Conservation (phyloP, 2,329 filamentous ascomycete genomes). For the Botryotinia narcissicola region DNA sequence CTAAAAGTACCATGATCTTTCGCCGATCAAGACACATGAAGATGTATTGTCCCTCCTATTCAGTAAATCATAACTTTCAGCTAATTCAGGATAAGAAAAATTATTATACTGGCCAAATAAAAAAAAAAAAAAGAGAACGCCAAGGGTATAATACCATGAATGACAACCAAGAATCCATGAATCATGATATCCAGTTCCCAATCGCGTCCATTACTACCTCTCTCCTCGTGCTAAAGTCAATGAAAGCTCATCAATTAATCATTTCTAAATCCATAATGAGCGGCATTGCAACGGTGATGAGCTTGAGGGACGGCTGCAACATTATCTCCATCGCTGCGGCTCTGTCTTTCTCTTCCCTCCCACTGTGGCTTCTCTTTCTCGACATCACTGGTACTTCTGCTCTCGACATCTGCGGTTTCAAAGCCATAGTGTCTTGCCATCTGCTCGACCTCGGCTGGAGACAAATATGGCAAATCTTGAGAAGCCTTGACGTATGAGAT, state of each 20-base stretch:
- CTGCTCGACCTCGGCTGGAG: slow-evolving; percentile 50
- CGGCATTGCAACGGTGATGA: slow-evolving; percentile 10
- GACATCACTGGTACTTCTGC: slow-evolving; percentile 27
- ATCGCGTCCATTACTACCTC: slow-evolving; percentile 4
- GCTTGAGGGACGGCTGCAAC: background rate
- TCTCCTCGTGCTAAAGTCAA: background rate
- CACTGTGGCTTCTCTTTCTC: slow-evolving; percentile 11
- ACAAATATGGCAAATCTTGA: slow-evolving; percentile 53
- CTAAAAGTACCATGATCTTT: background rate
- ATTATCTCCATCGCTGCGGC: background rate
- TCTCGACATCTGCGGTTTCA: slow-evolving; percentile 33
- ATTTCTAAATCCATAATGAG: slow-evolving; percentile 17
- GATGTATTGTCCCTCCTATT: background rate
- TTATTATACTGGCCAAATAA: slow-evolving; percentile 11
- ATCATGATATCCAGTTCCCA: slow-evolving; percentile 8
- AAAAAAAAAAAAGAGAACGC: slow-evolving; percentile 3
- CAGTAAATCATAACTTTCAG: background rate
- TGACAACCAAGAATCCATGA: slow-evolving; percentile 7
- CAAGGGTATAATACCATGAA: slow-evolving; percentile 15
- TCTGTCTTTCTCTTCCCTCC: slow-evolving; percentile 8
- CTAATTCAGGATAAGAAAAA: slow-evolving; percentile 7
- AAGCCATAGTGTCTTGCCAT: slow-evolving; percentile 36
- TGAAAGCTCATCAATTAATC: slow-evolving; percentile 7
- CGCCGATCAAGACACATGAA: background rate
- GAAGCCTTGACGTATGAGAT: slow-evolving; percentile 59